Evolutionary conservation across 257 asterid species (phyloP), one percentile per base, ranked within the genome.

Genomic region (Buddleja alternifolia): DNA sequence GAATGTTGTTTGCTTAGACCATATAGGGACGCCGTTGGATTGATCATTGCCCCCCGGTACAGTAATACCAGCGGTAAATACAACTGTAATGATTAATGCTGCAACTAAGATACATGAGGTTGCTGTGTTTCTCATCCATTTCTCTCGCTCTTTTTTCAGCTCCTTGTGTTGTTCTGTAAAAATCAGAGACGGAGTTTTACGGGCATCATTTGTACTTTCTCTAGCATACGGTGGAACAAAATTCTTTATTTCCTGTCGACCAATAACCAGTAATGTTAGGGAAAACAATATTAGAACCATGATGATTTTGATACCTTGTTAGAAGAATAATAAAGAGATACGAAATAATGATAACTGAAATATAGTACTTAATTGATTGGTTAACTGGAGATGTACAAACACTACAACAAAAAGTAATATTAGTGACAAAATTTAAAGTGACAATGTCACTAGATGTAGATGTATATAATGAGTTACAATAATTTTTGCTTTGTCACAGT

Each of bases 61-160:
- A 2, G 64, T 67, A 12, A 67, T 67, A n/a, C 63, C 17, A 14
- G 72, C 54, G 1, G 55, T 54, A 24, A 67, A 67, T 45, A 67
- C 41, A 12, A 67, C 32, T 0, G 64, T 67, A 5, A 40, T 20
- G 11, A 67, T 67, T 34, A 67, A 11, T 1, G 72, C 32, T 39
- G 72, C 72, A 4, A 53, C 37, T 39, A 67, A 52, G 2, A 63
- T 52, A 5, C 53, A 67, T 3, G 60, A 52, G 15, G 24, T 32
- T 0, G 53, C 48, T 1, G 65, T 67, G 4, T 53, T 64, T 67
- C 55, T 67, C 73, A 67, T 55, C 73, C 73, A 24, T 34, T 24
- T 55, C 23, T 24, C 56, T 41, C 55, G 46, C 3, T 39, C 53
- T 19, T 17, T 16, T 40, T 60, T 60, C 19, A 60, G 41, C 4